Base-by-base conservation (phyloP, 1,139 yeast species). In the Suhomyces bribrorum region DNA sequence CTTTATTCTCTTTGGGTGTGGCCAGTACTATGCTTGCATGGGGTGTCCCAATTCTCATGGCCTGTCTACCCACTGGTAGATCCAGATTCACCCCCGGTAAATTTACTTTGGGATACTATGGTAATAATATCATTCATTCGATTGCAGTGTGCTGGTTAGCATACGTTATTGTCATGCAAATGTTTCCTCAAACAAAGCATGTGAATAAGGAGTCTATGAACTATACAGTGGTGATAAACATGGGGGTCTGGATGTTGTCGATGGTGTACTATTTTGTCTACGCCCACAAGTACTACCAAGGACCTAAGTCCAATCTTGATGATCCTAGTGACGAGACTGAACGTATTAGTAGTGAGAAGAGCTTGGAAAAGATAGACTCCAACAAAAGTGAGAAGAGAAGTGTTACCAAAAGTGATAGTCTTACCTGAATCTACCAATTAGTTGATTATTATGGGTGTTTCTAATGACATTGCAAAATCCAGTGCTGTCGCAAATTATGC, bases 1-100 rank as follows among this genome's bases (percentile, higher is more conserved):
- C 80, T 11, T 64, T 75, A 36, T 74, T 74, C 54, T 72, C 78
- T 1, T 73, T 75, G 40, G 76, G 72, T 14, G 68, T 75, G 38
- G 67, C 73, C 29, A 71, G 77, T 18, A 75, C 70, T 53, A 61
- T 50, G 48, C 61, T 62, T 51, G 65, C 64, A 38, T 73, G 65
- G 74, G 66, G 67, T 25, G 60, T 57, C 17, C 79, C 79, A 4
- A 61, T 69, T 5, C 50, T 73, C 5, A 56, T 73, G 41, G 65
- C 62, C 1, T 55, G 68, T 32, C 56, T 73, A 25, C 77, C 78
- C 2, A 54, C 61, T 16, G 79, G 79, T 11, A 57, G 59, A 33
- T 46, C 49, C 15, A 62, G 67, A 34, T 34, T 51, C 7, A 49
- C 45, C 31, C 59, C 59, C 24, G 72, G 70, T 30, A 69, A 66